Conservation (phyloP, 495 filamentous ascomycete species). For the Penicillium egyptiacum region DNA sequence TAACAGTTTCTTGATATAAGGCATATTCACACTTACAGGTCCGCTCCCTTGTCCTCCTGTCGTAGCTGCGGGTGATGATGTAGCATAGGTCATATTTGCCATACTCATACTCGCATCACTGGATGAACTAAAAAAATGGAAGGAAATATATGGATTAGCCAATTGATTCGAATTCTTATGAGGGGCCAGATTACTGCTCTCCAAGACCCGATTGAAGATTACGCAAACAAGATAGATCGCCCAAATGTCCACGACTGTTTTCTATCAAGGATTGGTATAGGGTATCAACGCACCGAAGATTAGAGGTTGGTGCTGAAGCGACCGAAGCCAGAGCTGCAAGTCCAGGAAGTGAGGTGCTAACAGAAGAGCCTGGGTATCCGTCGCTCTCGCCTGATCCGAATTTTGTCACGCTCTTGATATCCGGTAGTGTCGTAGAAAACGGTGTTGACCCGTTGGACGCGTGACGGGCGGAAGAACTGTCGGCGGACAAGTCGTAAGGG, state of each 20-base stretch:
- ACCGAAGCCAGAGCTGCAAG: conserved; percentile 60
- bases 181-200: conserved; percentile 12
- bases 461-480: conserved; percentile 20
- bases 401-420: conserved; percentile 27
- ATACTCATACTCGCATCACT: conserved; percentile 52
- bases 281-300: conserved; percentile 60
- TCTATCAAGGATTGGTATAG: neutral
- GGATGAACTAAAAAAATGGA: conserved; percentile 43
- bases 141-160: conserved; percentile 36
- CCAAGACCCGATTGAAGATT: neutral
- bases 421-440: conserved; percentile 23
- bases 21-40: conserved; percentile 53
- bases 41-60: conserved; percentile 64
- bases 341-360: conserved; percentile 36
- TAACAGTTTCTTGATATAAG: conserved; percentile 10
- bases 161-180: conserved; percentile 17
- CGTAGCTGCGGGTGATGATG: conserved; percentile 66
- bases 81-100: conserved; percentile 60
- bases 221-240: conserved; percentile 7
- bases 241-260: neutral
- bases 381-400: conserved; percentile 21
- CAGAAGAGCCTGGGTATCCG: conserved; percentile 23
- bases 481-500: conserved; percentile 30
- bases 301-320: conserved; percentile 60
- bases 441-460: conserved; percentile 24